Evolutionary conservation across 1,139 yeast species (phyloP), one percentile per base, ranked within the genome.

Genomic region (Scheffersomyces titani): DNA sequence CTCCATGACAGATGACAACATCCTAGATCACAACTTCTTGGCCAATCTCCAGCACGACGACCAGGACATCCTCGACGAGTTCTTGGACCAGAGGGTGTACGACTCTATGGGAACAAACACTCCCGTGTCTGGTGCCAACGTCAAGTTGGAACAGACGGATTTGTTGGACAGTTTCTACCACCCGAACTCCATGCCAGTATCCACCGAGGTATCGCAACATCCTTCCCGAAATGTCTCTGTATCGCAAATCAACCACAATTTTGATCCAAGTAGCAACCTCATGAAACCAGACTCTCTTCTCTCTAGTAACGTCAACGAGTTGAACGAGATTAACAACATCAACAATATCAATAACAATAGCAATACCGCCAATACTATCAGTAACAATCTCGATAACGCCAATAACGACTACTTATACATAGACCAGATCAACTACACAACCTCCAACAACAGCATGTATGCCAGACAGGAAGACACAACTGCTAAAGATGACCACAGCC

Each of bases 61-160:
- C 54, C 80, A 76, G 51, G 82, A 79, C 58, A 76, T 79, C 47
- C 67, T 85, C 54, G 87, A 83, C 62, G 89, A 85, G 67, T 84
- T 85, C 62, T 72, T 85, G 54, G 89, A 85, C 66, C 84, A 82
- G 63, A 71, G 88, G 55, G 81, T 84, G 2, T 84, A 82, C 60
- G 86, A 82, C 40, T 70, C 75, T 19, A 60, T 73, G 52, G 72
- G 72, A 11, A 64, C 67, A 20, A 70, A 65, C 55, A 68, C 74
- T 3, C 75, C 75, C 3, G 66, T 59, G 18, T 47, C 56, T 9
- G 54, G 52, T 21, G 57, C 52, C 21, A 56, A 54, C 44, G 55
- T 58, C 54, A 64, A 65, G 52, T 44, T 55, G 45, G 71, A 67
- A 55, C 58, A 57, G 9, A 57, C 57, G 36, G 67, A 63, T 19